Conservation (phyloP, 441 rosid genomes). For the Bruguiera hainesii region DNA sequence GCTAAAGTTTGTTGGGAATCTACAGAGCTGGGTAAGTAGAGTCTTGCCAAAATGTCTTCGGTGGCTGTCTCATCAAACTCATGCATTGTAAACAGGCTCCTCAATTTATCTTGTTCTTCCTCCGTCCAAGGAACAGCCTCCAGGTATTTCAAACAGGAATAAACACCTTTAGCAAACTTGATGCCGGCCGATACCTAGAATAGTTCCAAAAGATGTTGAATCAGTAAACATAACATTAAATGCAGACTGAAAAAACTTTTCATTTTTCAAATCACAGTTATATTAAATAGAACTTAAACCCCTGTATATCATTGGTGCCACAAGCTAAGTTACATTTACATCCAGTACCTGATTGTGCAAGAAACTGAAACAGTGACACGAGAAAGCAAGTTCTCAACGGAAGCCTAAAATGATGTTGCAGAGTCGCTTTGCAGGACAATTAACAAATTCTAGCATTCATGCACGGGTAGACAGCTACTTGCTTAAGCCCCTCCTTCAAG, state of each 20-base stretch:
- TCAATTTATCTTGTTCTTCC: slow-evolving; percentile 81
- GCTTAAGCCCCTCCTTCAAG: no score
- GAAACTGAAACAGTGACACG: no score
- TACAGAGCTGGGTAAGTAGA: slow-evolving; percentile 34
- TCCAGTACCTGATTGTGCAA: no score
- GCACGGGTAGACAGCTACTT: no score
- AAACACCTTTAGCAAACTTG: slow-evolving; percentile 52
- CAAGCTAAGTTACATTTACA: no score
- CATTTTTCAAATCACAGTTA: background rate
- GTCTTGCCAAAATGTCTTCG: slow-evolving; percentile 59
- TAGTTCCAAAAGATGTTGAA: slow-evolving; percentile 26
- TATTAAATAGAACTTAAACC: background rate
- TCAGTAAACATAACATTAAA: slow-evolving; percentile 7
- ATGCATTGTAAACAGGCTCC: slow-evolving; percentile 44
- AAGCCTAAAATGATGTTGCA: background rate
- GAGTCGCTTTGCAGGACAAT: no score
- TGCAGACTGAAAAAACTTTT: background rate
- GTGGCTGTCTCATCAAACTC: slow-evolving; percentile 51
- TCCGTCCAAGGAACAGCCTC: slow-evolving; percentile 95
- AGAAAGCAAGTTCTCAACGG: background rate
- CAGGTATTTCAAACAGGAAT: slow-evolving; percentile 68
- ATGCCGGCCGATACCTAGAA: slow-evolving; percentile 67
- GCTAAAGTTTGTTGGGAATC: slow-evolving; percentile 52
- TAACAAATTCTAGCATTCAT: no score
- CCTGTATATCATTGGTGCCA: background rate